Evolutionary conservation across 2,329 filamentous ascomycete genomes (phyloP).

Genomic region (Beauveria bassiana): DNA sequence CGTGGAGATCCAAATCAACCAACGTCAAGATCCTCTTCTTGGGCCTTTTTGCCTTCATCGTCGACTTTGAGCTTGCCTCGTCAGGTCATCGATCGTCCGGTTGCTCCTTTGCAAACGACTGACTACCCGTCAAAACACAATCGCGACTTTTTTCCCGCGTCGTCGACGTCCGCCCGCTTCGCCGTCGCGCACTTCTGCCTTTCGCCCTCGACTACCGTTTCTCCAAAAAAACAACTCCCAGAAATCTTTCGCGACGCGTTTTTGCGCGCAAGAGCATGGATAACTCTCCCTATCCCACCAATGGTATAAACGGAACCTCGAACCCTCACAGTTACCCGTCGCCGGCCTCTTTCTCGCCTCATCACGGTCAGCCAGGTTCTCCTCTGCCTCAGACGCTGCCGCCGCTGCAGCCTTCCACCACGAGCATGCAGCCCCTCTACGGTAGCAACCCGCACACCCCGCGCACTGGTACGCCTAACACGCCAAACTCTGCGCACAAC

Average conservation of each 20-base stretch:
- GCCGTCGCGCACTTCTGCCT: not conserved
- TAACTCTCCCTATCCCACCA: conserved; percentile 45
- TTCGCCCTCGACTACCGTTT: conserved; percentile 8
- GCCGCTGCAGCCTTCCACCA: conserved; percentile 42
- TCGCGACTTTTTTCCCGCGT: not conserved
- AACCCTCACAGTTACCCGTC: conserved; percentile 43
- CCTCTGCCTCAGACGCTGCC: conserved; percentile 47
- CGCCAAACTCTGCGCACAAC: conserved; percentile 46
- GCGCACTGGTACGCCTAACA: conserved; percentile 55
- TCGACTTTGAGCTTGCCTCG: not conserved
- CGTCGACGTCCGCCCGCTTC: conserved; percentile 1
- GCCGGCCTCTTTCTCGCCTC: conserved; percentile 43
- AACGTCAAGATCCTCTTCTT: conserved; percentile 8
- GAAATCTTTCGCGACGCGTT: conserved; percentile 24
- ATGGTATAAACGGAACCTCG: conserved; percentile 48
- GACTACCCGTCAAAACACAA: not conserved
- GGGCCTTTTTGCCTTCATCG: not conserved
- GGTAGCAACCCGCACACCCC: conserved; percentile 54
- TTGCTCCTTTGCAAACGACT: not conserved
- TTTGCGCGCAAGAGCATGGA: conserved; percentile 41
- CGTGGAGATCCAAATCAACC: conserved; percentile 7
- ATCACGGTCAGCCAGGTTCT: conserved; percentile 41
- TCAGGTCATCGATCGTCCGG: not conserved
- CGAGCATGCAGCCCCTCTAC: conserved; percentile 40
- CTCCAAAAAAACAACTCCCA: conserved; percentile 16